These are phyloP conservation scores for Aspergillus sclerotioniger DNA, from an alignment of 495 filamentous ascomycete genomes.

Conservation along the genomic window DNA sequence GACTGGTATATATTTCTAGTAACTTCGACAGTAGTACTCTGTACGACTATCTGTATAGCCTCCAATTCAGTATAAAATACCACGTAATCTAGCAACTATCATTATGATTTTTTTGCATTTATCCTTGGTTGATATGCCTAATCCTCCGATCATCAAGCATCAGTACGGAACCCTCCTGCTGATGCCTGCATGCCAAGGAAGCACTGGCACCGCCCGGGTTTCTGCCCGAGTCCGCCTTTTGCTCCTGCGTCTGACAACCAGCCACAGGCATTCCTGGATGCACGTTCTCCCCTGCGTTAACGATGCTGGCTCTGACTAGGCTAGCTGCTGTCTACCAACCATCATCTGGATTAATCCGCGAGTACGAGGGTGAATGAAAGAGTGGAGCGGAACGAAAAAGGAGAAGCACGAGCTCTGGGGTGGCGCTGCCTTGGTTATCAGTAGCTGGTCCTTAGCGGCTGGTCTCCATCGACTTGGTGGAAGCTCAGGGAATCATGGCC, in stretches of 20 bases:
- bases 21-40: no score
- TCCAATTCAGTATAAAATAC: no score
- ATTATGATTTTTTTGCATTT: no score
- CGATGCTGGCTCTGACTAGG: background rate
- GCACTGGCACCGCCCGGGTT: background rate
- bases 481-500: slow-evolving; percentile 18
- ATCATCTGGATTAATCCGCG: background rate
- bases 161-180: background rate
- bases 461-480: slow-evolving; percentile 7
- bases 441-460: slow-evolving; percentile 5
- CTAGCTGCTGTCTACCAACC: background rate
- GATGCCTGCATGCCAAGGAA: no score
- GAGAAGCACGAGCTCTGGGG: background rate
- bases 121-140: no score
- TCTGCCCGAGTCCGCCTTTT: background rate
- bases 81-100: no score
- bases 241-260: background rate
- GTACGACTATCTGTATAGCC: no score
- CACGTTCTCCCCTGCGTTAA: background rate
- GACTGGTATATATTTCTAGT: no score
- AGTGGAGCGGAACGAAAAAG: background rate
- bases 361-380: background rate
- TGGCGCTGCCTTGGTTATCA: background rate
- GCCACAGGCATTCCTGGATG: background rate
- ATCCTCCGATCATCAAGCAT: no score